These are phyloP conservation scores for Populus pruinosa DNA, from an alignment of 345 rosid genomes.

Conservation along the genomic window DNA sequence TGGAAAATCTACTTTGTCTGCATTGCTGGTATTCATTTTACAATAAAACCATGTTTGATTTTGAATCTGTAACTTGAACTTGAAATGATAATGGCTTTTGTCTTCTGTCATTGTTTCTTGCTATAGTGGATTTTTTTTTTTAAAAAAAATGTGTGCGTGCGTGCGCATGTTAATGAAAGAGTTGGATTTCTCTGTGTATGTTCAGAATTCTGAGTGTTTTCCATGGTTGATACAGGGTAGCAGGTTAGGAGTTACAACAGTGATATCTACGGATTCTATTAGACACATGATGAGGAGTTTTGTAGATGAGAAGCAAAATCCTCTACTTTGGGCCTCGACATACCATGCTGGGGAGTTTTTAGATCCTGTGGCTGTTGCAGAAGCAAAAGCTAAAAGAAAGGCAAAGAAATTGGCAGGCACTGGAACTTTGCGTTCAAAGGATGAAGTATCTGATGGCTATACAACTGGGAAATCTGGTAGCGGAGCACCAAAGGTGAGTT, in stretches of 20 bases:
- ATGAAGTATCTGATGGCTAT: conserved; percentile 39
- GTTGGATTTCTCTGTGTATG: background rate
- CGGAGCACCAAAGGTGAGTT: conserved; percentile 33
- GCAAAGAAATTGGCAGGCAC: conserved; percentile 61
- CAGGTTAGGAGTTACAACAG: conserved; percentile 91
- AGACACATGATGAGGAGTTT: conserved; percentile 99
- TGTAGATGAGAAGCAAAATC: conserved; percentile 83
- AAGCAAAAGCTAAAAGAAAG: conserved; percentile 75
- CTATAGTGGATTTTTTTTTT: too few species aligned
- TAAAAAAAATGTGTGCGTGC: too few species aligned
- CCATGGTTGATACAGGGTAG: conserved; percentile 44
- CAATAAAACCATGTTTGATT: conserved; percentile 9
- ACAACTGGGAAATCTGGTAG: conserved; percentile 42
- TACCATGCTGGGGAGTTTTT: conserved; percentile 95
- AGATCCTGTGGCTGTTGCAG: conserved; percentile 90
- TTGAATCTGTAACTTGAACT: background rate
- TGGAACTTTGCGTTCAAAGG: conserved; percentile 39
- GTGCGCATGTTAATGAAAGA: background rate
- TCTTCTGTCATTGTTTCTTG: conserved; percentile 2
- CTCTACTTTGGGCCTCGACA: conserved; percentile 98
- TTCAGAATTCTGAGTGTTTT: background rate
- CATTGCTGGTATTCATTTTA: conserved; percentile 71
- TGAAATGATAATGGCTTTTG: background rate
- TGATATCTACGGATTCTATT: conserved; percentile 90
- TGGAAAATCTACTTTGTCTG: conserved; percentile 99